These are phyloP conservation scores for Conoideocrella luteorostrata DNA, from an alignment of 2,329 filamentous ascomycete species.

Conservation along the genomic window DNA sequence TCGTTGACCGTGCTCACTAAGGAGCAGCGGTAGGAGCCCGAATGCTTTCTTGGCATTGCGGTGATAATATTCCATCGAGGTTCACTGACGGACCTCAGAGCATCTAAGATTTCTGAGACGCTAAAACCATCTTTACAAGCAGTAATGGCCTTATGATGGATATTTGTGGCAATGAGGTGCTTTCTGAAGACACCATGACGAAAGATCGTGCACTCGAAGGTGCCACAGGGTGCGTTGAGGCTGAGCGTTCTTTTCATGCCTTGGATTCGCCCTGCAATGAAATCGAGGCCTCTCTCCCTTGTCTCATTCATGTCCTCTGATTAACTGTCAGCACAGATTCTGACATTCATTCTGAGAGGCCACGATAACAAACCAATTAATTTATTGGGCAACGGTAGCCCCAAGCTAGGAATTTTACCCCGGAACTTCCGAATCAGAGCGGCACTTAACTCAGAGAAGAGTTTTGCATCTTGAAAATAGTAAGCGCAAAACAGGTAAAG, in stretches of 20 bases:
- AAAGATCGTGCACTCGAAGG: not conserved
- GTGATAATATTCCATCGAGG: not conserved
- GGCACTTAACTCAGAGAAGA: not conserved
- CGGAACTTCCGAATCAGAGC: not conserved
- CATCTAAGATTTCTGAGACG: not conserved
- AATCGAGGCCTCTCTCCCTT: not conserved
- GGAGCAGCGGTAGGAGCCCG: too few relatives aligned
- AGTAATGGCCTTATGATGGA: not conserved
- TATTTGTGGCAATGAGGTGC: not conserved
- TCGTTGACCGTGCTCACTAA: too few relatives aligned
- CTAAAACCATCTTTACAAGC: not conserved
- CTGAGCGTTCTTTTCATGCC: not conserved
- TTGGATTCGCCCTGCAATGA: not conserved
- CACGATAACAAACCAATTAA: not conserved
- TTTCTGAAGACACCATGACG: not conserved
- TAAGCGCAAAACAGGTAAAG: not conserved
- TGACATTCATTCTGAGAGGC: too few relatives aligned
- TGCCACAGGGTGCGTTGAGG: not conserved
- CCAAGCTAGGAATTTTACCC: not conserved
- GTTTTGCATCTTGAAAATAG: not conserved
- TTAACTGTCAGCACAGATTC: too few relatives aligned
- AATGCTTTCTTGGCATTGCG: too few relatives aligned
- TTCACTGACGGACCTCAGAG: not conserved
- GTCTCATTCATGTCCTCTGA: not conserved
- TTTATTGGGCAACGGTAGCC: not conserved